Conservation (phyloP, 1,139 yeast species). For the Candida sp. region DNA sequence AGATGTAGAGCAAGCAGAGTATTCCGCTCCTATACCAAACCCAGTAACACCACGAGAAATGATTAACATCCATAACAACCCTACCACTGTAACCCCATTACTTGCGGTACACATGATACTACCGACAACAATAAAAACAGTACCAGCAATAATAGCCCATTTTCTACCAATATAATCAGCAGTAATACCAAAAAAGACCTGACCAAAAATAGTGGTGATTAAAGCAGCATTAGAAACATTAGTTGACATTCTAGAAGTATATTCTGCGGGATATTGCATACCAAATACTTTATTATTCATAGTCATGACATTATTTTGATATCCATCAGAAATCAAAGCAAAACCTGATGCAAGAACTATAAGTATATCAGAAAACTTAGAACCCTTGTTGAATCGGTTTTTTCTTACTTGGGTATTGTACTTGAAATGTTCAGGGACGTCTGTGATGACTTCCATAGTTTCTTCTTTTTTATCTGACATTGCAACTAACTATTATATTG, state of each 20-base stretch:
- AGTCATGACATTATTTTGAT: conserved; percentile 49
- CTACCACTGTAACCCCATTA: conserved; percentile 38
- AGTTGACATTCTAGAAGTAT: conserved; percentile 37
- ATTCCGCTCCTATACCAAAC: conserved; percentile 76
- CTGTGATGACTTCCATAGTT: conserved; percentile 5
- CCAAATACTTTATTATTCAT: conserved; percentile 39
- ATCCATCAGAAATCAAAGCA: conserved; percentile 52
- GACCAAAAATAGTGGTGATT: conserved; percentile 50
- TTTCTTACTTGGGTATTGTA: conserved; percentile 34
- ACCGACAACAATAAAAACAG: conserved; percentile 41
- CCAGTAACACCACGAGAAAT: conserved; percentile 69
- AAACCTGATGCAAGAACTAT: conserved; percentile 45
- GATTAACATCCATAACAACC: conserved; percentile 69
- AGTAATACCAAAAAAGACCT: conserved; percentile 40
- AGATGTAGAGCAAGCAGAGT: conserved; percentile 65
- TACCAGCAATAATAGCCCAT: conserved; percentile 44
- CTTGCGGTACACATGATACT: conserved; percentile 48
- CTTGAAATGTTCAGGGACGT: conserved; percentile 14
- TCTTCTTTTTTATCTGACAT: conserved; percentile 3
- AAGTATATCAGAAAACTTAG: conserved; percentile 27
- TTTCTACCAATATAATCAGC: conserved; percentile 48
- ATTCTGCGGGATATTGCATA: conserved; percentile 25
- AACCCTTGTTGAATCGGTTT: conserved; percentile 26
- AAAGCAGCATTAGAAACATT: conserved; percentile 48
- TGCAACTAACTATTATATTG: no score